phyloP scores from a whole-genome alignment of 2,329 filamentous ascomycete species.

The Trichophyton schoenleinii region DNA sequence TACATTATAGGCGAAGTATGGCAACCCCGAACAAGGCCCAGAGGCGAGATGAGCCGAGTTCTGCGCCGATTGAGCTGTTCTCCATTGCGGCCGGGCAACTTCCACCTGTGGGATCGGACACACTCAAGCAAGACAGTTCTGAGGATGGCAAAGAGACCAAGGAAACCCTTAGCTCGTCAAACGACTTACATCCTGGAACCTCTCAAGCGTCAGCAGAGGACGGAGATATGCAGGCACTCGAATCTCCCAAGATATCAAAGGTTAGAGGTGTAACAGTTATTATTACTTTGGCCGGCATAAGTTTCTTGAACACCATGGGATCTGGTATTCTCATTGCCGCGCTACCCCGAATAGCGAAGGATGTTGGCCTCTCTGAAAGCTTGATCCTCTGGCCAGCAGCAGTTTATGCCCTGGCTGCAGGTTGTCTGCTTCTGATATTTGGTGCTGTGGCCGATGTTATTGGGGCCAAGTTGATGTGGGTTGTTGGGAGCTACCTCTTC shows the following conservation, averaged over 20 bases:
- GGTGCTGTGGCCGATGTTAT: slow-evolving; percentile 41
- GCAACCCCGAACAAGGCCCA: background rate
- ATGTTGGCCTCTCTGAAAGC: slow-evolving; percentile 18
- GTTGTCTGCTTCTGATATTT: slow-evolving; percentile 35
- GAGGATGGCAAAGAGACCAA: background rate
- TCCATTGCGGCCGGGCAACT: background rate
- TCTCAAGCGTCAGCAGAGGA: background rate
- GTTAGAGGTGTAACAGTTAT: slow-evolving; percentile 14
- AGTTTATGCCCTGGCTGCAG: slow-evolving; percentile 23
- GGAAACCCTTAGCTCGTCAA: background rate
- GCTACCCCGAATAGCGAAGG: slow-evolving; percentile 19
- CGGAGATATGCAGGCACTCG: background rate
- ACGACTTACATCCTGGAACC: background rate
- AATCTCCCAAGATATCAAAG: slow-evolving; percentile 8
- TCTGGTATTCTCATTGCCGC: slow-evolving; percentile 20
- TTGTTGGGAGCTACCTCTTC: slow-evolving; percentile 34
- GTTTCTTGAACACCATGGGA: slow-evolving; percentile 23
- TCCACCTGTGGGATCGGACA: background rate
- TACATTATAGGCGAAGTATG: background rate
- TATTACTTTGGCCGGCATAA: slow-evolving; percentile 20
- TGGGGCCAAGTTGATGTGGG: slow-evolving; percentile 35
- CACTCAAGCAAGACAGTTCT: background rate
- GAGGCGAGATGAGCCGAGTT: background rate
- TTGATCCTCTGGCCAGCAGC: slow-evolving; percentile 20
- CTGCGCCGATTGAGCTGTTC: background rate